phyloP scores from a whole-genome alignment of 768 basidiomycete genomes.

The Lyophyllum decastes region DNA sequence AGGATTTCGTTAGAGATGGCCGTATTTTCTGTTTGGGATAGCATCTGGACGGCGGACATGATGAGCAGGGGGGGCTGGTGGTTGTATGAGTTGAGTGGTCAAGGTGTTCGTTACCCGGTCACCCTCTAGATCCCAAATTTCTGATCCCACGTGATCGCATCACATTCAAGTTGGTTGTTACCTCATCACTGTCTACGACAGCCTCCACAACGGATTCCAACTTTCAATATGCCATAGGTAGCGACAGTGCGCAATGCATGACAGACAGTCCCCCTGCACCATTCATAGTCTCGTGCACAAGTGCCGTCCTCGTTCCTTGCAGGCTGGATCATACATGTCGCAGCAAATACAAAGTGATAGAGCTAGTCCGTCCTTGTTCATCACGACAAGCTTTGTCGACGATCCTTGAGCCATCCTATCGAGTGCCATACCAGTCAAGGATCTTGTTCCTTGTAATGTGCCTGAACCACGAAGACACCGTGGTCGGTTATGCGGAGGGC shows the following conservation, averaged over 20 bases:
- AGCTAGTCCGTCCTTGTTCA: neutral
- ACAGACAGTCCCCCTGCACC: too few relatives aligned
- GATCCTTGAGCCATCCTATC: too few relatives aligned
- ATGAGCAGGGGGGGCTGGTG: neutral
- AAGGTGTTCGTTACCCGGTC: neutral
- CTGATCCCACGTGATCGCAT: constrained; percentile 13
- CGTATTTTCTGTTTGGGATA: neutral
- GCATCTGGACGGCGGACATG: constrained; percentile 4
- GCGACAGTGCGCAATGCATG: too few relatives aligned
- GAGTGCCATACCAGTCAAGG: too few relatives aligned
- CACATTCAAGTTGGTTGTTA: neutral
- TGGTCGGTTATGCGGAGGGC: too few relatives aligned
- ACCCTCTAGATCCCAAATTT: constrained; percentile 3
- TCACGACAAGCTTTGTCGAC: neutral
- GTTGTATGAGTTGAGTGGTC: neutral
- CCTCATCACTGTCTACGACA: neutral
- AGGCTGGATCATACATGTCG: neutral
- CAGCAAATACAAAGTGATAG: neutral
- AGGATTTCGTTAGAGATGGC: neutral
- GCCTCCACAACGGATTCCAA: neutral
- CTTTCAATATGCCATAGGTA: neutral
- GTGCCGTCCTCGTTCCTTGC: neutral
- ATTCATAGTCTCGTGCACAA: neutral
- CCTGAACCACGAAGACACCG: too few relatives aligned
- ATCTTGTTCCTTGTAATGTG: too few relatives aligned